Base-by-base conservation (phyloP, 352 stramenopile genomes). In the Globisporangium cylindrosporum region DNA sequence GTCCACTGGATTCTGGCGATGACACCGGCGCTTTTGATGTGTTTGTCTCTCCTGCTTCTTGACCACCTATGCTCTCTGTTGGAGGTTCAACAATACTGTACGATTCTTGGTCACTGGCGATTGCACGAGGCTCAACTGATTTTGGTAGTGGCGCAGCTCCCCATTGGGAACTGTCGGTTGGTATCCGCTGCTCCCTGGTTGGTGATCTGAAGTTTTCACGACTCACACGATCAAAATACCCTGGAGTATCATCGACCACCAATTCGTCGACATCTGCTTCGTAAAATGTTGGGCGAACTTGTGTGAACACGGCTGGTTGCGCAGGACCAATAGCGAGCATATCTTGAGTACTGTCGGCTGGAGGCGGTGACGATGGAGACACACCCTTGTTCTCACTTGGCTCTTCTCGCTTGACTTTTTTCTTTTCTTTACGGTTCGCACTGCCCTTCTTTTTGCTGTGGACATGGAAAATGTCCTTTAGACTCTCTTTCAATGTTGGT, bases 231-330 rank as follows among this genome's bases (percentile, higher is more conserved):
- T 90, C 82, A 61, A 90, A 91, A 53, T 83, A 91, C 2, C 81
- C 79, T 25, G 83, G 80, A 0, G 74, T 74, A 41, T 91, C 76
- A 38, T 93, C 83, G 56, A 89, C 74, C 1, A 93, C 79, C 3
- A 84, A 34, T 20, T 86, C 74, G 29, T 91, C 81, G 6, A 62
- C 81, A 53, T 89, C 66, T 36, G 80, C 65, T 9, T 81, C 77
- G 61, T 89, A 89, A 46, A 82, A 78, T 15, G 72, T 80, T 15
- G 69, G 67, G 20, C 67, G 67, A 15, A 41, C 46, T 41, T 48
- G 34, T 0, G 67, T 60, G 3, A 48, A 29, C 22, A 27, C 14
- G 6, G 58, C 9, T 24, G 59, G 49, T 36, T 68, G 67, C 10
- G 46, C 12, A 51, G 51, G 34, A 56, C 32, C 43, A 51, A 51